Conservation (phyloP, 1,139 yeast genomes). For the Yamadazyma diddensiae region DNA sequence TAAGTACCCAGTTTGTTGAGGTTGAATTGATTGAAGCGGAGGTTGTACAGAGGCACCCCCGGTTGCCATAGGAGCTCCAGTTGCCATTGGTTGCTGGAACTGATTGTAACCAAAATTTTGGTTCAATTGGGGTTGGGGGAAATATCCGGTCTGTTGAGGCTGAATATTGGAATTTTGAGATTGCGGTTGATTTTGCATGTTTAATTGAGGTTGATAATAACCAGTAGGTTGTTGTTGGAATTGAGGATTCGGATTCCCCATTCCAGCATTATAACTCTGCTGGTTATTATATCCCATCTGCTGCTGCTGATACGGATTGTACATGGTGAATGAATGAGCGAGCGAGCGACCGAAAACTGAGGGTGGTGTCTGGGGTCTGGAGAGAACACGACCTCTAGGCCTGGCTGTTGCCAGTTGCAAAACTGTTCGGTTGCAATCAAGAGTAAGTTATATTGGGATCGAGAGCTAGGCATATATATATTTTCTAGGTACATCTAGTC, state of each 20-base stretch:
- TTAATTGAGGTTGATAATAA: slow-evolving; percentile 46
- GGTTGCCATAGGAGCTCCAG: too few species aligned
- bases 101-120: slow-evolving; percentile 1
- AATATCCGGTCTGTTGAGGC: slow-evolving; percentile 24
- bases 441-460: background rate
- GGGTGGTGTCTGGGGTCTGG: background rate
- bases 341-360: background rate
- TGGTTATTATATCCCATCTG: slow-evolving; percentile 29
- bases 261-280: slow-evolving; percentile 7
- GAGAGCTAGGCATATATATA: background rate
- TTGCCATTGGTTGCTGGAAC: slow-evolving; percentile 37
- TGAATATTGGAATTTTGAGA: slow-evolving; percentile 17
- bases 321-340: slow-evolving; percentile 23
- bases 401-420: background rate
- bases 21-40: slow-evolving; percentile 16
- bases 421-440: background rate
- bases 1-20: slow-evolving; percentile 24
- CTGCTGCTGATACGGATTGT: slow-evolving; percentile 43
- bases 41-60: too few species aligned
- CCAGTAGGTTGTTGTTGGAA: slow-evolving; percentile 42
- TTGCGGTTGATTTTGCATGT: slow-evolving; percentile 14
- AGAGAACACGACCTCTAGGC: background rate
- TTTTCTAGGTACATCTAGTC: too few species aligned
- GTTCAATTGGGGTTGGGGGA: slow-evolving; percentile 4
- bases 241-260: slow-evolving; percentile 7